Base-by-base conservation (phyloP, 2,329 filamentous ascomycete genomes). In the Fusarium lateritium region DNA sequence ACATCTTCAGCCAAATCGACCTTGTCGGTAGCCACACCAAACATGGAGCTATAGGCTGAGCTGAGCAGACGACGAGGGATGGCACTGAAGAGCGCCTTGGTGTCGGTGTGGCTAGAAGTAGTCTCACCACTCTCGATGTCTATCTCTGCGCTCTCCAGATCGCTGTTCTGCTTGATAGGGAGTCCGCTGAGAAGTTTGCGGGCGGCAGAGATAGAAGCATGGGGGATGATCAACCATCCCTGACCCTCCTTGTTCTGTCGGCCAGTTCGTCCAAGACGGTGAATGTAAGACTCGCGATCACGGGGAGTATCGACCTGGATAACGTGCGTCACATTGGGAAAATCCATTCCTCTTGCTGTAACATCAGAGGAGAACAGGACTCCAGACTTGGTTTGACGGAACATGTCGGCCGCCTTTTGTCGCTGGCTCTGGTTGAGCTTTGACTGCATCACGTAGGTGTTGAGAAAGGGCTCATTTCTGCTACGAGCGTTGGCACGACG, bases 291-390 rank as follows among this genome's bases (percentile, higher is more conserved):
- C 76, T 93, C 91, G 28, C 89, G 85, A 65, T 88, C 86, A 6
- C 83, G 81, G 3, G 92, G 90, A 6, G 86, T 74, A 66, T 92
- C 90, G 17, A 93, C 76, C 74, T 94, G 92, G 61, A 94, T 89
- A 65, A 94, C 92, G 74, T 94, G 91, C n/a, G 90, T 92, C 22
- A 94, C 92, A 54, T 89, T 84, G 28, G 92, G 92, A 80, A 94
- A 94, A 77, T 95, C 92, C 90, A 95, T 94, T 70, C 92, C 92
- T 78, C 92, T 86, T 14, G 92, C 92, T 7, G 92, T 92, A 33
- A 95, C 92, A 78, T 95, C 92, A 4, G 92, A 93, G 3, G 92
- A 93, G 76, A 94, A 86, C 45, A 94, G 84, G 57, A 95, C 83
- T 28, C 85, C 93, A 33, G 85, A 86, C 28, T 80, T 76, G n/a